Evolutionary conservation across 345 rosid genomes (phyloP), one percentile per base, ranked within the genome.

Genomic region (Stellera chamaejasme): DNA sequence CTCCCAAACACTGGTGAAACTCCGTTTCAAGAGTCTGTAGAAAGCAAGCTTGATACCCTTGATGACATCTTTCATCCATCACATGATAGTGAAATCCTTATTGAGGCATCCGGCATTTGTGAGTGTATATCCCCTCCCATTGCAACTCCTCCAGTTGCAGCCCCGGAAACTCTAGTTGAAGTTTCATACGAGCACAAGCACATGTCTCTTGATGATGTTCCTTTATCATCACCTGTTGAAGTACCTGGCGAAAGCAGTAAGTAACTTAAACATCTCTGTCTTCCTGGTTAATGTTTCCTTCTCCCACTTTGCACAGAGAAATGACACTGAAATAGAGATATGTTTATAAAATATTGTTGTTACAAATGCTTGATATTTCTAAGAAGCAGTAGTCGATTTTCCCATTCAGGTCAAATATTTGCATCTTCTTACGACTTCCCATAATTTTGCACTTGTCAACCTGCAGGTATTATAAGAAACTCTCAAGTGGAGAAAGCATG

Each of bases 211-310:
- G 78, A 63, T 67, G 59, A 72, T 25, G 46, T 58, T 19, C 54
- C 47, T 55, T 59, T 65, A 55, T 56, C 71, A 48, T 28, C 52
- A 32, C 39, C 66, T 42, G 47, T 64, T 66, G 78, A 73, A 71
- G 70, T 47, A 63, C 56, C 66, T 60, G 66, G 64, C 49, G 78
- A 69, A 56, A 72, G 43, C 55, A 46, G 98, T 88, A 80, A 79
- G 91, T 71, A n/a, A 41, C 53, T 45, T 32, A 32, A 32, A 32
- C 9, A 32, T 63, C 43, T 6, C n/a, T 26, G 13, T n/a, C 9
- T 25, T 23, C 25, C 45, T 54, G 45, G 19, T 27, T 13, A 11
- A 11, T 26, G 23, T 53, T 55, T 49, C 43, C 2, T 44, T 16
- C 9, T n/a, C 26, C 26, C 42, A 14, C 58, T 52, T 55, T 60